Conservation (phyloP, 2,329 filamentous ascomycete genomes). For the Talaromyces islandicus region DNA sequence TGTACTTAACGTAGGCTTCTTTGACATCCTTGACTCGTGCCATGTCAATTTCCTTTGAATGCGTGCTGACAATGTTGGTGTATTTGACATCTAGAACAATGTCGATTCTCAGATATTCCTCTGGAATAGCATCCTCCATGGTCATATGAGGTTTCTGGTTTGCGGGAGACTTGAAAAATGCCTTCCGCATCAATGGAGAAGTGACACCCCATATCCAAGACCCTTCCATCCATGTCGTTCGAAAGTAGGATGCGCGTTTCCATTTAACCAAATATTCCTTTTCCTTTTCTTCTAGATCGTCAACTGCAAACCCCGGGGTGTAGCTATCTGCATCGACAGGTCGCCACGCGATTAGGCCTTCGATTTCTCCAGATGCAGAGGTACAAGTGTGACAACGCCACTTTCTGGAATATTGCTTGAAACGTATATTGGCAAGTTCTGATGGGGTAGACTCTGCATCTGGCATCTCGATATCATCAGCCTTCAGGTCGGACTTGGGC, state of each 20-base stretch:
- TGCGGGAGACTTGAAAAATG: slow-evolving; percentile 67
- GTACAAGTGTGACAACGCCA: slow-evolving; percentile 80
- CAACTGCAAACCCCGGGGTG: slow-evolving; percentile 45
- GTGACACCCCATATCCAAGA: slow-evolving; percentile 78
- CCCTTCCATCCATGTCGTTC: slow-evolving; percentile 81
- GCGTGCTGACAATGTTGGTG: slow-evolving; percentile 49
- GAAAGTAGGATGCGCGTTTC: slow-evolving; percentile 72
- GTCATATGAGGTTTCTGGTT: slow-evolving; percentile 62
- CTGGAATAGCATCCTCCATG: slow-evolving; percentile 73
- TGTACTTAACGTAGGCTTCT: slow-evolving; percentile 79
- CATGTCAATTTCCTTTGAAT: slow-evolving; percentile 64
- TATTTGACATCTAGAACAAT: slow-evolving; percentile 82
- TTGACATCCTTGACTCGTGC: slow-evolving; percentile 66
- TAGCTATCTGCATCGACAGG: slow-evolving; percentile 57
- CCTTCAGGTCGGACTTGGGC: slow-evolving; percentile 22
- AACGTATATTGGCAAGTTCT: slow-evolving; percentile 51
- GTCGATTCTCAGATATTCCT: slow-evolving; percentile 78
- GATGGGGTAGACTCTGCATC: slow-evolving; percentile 8
- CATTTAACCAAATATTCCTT: slow-evolving; percentile 93
- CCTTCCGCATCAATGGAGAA: slow-evolving; percentile 57
- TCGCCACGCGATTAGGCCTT: slow-evolving; percentile 82
- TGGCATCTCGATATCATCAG: slow-evolving; percentile 5
- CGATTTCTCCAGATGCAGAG: slow-evolving; percentile 60
- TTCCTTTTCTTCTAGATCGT: slow-evolving; percentile 63
- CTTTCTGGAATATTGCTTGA: slow-evolving; percentile 64